Conservation (phyloP, 306 rosid species). For the Rosa lucieae region DNA sequence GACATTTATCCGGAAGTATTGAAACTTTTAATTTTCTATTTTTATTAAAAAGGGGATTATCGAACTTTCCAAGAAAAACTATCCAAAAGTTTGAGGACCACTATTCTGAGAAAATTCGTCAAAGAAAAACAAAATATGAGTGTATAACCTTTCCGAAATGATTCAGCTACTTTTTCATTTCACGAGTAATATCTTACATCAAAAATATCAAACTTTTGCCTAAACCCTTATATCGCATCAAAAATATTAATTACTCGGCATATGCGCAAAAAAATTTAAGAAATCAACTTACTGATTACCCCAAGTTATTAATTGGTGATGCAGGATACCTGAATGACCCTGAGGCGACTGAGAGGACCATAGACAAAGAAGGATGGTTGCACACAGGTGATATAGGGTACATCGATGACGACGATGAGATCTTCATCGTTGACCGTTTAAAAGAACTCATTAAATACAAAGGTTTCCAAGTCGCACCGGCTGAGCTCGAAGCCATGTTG, state of each 20-base stretch:
- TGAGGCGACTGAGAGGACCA: slow-evolving; percentile 63
- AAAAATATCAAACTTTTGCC: no score
- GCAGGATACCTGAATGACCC: slow-evolving; percentile 74
- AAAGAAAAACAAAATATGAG: no score
- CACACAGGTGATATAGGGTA: slow-evolving; percentile 81
- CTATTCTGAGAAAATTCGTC: no score
- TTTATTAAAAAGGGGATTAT: not conserved
- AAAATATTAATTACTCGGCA: no score
- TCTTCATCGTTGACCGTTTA: slow-evolving; percentile 76
- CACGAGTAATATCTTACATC: no score
- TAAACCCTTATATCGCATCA: no score
- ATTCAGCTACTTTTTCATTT: no score
- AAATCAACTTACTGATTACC: not conserved
- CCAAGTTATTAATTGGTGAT: not conserved
- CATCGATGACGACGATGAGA: slow-evolving; percentile 59
- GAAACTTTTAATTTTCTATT: not conserved
- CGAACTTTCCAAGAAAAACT: not conserved
- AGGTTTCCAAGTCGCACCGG: slow-evolving; percentile 90
- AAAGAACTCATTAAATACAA: slow-evolving; percentile 85
- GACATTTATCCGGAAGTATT: not conserved
- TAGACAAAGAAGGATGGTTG: slow-evolving; percentile 76
- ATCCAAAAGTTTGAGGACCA: not conserved
- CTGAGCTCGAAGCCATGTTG: slow-evolving; percentile 80
- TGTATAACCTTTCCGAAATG: no score
- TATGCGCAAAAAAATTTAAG: no score